phyloP scores from a whole-genome alignment of 345 rosid genomes.

The Salix exigua region DNA sequence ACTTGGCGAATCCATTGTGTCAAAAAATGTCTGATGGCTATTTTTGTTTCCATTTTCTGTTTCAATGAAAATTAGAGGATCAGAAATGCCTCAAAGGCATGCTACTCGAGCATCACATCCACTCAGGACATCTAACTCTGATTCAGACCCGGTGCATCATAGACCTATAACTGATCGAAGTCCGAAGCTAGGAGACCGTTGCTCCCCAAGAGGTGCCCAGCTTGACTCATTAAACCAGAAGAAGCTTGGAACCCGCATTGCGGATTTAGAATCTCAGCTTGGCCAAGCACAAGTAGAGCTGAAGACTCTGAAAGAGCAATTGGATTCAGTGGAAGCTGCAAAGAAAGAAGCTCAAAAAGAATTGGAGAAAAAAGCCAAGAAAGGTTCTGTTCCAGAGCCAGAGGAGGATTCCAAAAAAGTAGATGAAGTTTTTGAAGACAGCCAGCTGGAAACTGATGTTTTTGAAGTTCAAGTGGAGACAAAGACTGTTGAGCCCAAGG shows the following conservation, averaged over 20 bases:
- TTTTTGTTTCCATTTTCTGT: not conserved
- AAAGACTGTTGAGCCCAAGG: conserved; percentile 27
- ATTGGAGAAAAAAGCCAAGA: conserved; percentile 53
- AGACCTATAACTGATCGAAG: conserved; percentile 58
- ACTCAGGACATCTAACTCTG: conserved; percentile 56
- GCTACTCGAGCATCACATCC: conserved; percentile 55
- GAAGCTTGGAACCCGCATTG: conserved; percentile 82
- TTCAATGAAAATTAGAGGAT: conserved; percentile 34
- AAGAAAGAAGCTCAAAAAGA: conserved; percentile 67
- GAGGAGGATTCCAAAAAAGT: conserved; percentile 22
- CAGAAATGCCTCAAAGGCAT: conserved; percentile 76
- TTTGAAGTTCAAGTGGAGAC: conserved; percentile 63
- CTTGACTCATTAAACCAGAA: conserved; percentile 58
- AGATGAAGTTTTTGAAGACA: conserved; percentile 39
- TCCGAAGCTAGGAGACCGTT: conserved; percentile 66
- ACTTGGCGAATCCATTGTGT: not conserved
- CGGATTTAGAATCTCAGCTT: conserved; percentile 82
- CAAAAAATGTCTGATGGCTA: not conserved
- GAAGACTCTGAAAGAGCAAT: conserved; percentile 65
- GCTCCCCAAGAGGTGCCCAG: conserved; percentile 70
- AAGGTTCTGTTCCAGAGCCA: conserved; percentile 22
- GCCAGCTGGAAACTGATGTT: conserved; percentile 60
- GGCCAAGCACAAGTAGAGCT: conserved; percentile 93
- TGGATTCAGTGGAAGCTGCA: conserved; percentile 78
- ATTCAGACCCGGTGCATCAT: conserved; percentile 46